Percentiles rank a stretch among this genome's conserved stretches.
phyloP scores from a whole-genome alignment of 805 yeast species.

The Yarrowia osloensis region DNA sequence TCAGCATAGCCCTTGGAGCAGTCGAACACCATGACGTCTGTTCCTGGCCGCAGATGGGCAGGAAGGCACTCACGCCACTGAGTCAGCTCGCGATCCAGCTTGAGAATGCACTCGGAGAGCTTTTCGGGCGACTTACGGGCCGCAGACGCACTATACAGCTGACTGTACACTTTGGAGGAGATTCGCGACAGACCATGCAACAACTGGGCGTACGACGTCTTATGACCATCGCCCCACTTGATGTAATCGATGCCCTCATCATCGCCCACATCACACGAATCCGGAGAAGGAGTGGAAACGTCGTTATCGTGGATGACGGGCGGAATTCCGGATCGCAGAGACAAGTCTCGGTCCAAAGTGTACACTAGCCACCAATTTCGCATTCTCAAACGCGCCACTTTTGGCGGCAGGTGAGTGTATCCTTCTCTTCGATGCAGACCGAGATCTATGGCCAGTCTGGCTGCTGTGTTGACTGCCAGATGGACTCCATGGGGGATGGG shows the following conservation, averaged over 20 bases:
- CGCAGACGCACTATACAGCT: constrained; percentile 34
- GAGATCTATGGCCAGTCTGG: constrained; percentile 56
- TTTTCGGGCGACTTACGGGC: constrained; percentile 30
- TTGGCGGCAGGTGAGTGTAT: constrained; percentile 43
- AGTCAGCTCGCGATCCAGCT: constrained; percentile 34
- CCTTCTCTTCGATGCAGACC: constrained; percentile 57
- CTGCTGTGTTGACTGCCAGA: constrained; percentile 48
- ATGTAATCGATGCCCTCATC: constrained; percentile 24
- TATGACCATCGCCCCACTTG: constrained; percentile 14
- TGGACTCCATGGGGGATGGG: constrained; percentile 40
- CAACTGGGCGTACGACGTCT: constrained; percentile 17
- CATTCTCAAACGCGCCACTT: constrained; percentile 46
- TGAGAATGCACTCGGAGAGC: constrained; percentile 32
- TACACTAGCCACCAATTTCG: constrained; percentile 55
- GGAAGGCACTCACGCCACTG: constrained; percentile 36
- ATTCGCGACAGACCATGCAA: constrained; percentile 20
- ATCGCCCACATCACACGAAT: constrained; percentile 1
- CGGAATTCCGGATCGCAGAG: constrained; percentile 53
- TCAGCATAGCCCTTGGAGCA: constrained; percentile 11
- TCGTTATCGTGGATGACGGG: constrained; percentile 44
- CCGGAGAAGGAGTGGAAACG: constrained; percentile 31
- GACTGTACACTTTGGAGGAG: constrained; percentile 31
- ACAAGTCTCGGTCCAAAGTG: constrained; percentile 48
- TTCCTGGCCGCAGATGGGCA: constrained; percentile 32
- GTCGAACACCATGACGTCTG: constrained; percentile 23